phyloP scores from a whole-genome alignment of 2,329 filamentous ascomycete genomes.

The Cryoendolithus antarcticus region DNA sequence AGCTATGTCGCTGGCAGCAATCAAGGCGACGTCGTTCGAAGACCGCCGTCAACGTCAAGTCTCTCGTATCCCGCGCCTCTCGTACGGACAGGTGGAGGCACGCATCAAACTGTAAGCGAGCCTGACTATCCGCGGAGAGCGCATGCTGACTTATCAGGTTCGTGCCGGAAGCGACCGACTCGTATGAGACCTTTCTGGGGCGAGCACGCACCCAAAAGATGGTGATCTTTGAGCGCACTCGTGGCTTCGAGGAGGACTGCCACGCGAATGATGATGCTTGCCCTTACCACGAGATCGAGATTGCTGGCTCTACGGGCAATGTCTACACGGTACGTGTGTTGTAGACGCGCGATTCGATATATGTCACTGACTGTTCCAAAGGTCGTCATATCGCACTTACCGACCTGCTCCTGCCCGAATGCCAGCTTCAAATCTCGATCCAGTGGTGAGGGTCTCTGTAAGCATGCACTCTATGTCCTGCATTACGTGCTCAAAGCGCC shows the following conservation, averaged over 20 bases:
- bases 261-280: slow-evolving; percentile 36
- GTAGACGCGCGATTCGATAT: too few species aligned
- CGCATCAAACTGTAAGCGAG: slow-evolving; percentile 11
- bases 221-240: slow-evolving; percentile 42
- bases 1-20: slow-evolving; percentile 1
- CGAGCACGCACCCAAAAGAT: slow-evolving; percentile 28
- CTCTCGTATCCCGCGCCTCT: slow-evolving; percentile 5
- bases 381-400: slow-evolving; percentile 38
- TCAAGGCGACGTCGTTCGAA: slow-evolving; percentile 2
- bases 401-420: slow-evolving; percentile 22
- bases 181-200: slow-evolving; percentile 12
- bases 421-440: slow-evolving; percentile 8
- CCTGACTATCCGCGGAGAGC: too few species aligned
- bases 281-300: slow-evolving; percentile 41
- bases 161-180: slow-evolving; percentile 9
- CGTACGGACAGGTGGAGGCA: slow-evolving; percentile 12
- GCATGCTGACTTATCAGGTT: slow-evolving; percentile 5
- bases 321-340: slow-evolving; percentile 41
- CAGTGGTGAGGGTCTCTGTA: slow-evolving; percentile 41
- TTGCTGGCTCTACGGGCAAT: slow-evolving; percentile 51
- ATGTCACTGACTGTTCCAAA: too few species aligned
- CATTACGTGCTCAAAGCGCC: slow-evolving; percentile 46
- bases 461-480: slow-evolving; percentile 52
- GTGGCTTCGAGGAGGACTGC: slow-evolving; percentile 30
- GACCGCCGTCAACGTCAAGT: slow-evolving; percentile 3